These are phyloP conservation scores for Volutella citrinella DNA, from an alignment of 2,329 filamentous ascomycete genomes.

Conservation along the genomic window DNA sequence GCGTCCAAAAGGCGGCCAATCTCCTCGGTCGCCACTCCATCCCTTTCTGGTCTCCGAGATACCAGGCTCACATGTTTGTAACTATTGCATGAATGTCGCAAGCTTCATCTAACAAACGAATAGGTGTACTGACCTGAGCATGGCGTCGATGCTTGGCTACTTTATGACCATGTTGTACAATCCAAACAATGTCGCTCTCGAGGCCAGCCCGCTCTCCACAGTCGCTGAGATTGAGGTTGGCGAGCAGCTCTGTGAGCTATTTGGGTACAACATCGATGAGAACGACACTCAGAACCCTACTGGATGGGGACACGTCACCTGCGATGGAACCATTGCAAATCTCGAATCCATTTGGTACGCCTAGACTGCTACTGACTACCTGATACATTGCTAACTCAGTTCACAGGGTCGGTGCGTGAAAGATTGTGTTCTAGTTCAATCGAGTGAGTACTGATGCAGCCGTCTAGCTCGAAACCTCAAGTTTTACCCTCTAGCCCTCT, in stretches of 20 bases:
- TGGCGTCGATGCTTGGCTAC: conserved; percentile 42
- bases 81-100: too few species aligned
- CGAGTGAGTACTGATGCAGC: conserved; percentile 10
- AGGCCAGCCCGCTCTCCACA: conserved; percentile 44
- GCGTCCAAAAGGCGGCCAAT: conserved; percentile 32
- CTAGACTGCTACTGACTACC: too few species aligned
- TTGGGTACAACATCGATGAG: conserved; percentile 40
- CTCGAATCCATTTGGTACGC: conserved; percentile 47
- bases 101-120: too few species aligned
- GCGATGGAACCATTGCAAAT: conserved; percentile 44
- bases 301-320: conserved; percentile 45
- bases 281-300: conserved; percentile 23
- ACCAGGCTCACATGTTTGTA: conserved; percentile 48
- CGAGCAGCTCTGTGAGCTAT: conserved; percentile 41
- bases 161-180: conserved; percentile 50
- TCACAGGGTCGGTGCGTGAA: conserved; percentile 31
- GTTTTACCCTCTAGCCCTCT: conserved; percentile 42
- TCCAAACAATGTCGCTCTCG: conserved; percentile 46
- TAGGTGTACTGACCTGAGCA: conserved; percentile 39
- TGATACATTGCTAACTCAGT: too few species aligned
- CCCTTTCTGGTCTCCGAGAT: conserved; percentile 45
- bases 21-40: conserved; percentile 41
- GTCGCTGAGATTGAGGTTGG: conserved; percentile 43
- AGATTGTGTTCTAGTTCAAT: background rate
- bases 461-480: conserved; percentile 42